A percentile compares a stretch with the other conserved stretches of the same genome.
phyloP scores from a whole-genome alignment of 1,139 yeast genomes.

The Kodamaea arcana region DNA sequence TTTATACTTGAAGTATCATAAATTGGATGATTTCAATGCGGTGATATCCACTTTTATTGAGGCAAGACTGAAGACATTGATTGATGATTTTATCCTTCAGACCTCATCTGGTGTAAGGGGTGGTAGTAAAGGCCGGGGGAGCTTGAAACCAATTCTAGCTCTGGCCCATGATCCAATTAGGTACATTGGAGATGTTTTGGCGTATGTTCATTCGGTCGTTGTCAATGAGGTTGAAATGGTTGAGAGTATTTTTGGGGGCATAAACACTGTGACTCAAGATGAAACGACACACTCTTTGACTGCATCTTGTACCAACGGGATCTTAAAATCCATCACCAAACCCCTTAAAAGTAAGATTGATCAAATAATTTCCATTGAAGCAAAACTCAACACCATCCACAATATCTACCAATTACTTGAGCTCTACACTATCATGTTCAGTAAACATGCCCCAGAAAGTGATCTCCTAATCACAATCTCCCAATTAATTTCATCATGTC shows the following conservation, averaged over 20 bases:
- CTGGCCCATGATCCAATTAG: slow-evolving; percentile 79
- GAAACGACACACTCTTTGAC: too few species aligned
- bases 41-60: slow-evolving; percentile 45
- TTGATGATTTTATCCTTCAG: slow-evolving; percentile 59
- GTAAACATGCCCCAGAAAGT: slow-evolving; percentile 32
- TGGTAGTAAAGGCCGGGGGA: not conserved
- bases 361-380: slow-evolving; percentile 64
- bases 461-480: slow-evolving; percentile 22
- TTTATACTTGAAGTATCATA: slow-evolving; percentile 22
- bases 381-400: slow-evolving; percentile 50
- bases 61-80: slow-evolving; percentile 51
- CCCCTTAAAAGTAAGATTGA: slow-evolving; percentile 52
- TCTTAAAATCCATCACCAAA: slow-evolving; percentile 46
- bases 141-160: slow-evolving; percentile 51
- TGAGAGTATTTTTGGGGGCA: slow-evolving; percentile 33
- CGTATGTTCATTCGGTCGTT: slow-evolving; percentile 84
- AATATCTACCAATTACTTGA: slow-evolving; percentile 61
- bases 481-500: slow-evolving; percentile 27
- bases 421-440: slow-evolving; percentile 67
- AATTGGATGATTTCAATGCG: slow-evolving; percentile 51
- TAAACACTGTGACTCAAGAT: slow-evolving; percentile 6
- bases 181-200: slow-evolving; percentile 82
- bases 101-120: slow-evolving; percentile 5
- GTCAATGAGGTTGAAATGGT: slow-evolving; percentile 85
- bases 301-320: too few species aligned